These are phyloP conservation scores for Carallia pectinifolia DNA, from an alignment of 345 rosid species.

Conservation along the genomic window DNA sequence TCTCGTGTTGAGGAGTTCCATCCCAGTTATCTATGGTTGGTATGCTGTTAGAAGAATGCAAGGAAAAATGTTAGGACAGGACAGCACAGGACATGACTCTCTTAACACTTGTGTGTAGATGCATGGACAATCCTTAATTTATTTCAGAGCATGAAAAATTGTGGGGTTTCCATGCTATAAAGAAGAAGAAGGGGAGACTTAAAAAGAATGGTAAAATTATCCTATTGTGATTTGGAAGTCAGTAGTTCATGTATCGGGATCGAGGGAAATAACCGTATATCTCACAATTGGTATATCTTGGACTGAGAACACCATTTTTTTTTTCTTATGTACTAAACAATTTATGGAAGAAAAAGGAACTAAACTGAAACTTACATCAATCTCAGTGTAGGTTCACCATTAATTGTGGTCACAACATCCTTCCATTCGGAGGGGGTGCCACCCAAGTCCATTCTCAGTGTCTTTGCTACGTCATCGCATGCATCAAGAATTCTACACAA, in stretches of 20 bases:
- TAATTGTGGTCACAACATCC: constrained; percentile 36
- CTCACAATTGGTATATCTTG: too few species aligned
- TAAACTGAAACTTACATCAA: constrained; percentile 55
- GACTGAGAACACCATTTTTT: too few species aligned
- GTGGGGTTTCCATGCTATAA: neutral
- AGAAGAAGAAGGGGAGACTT: neutral
- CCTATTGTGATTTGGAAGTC: neutral
- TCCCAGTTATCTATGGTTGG: constrained; percentile 45
- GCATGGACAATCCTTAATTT: too few species aligned
- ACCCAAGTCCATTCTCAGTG: constrained; percentile 41
- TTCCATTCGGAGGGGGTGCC: constrained; percentile 69
- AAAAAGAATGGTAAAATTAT: neutral
- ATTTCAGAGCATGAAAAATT: too few species aligned
- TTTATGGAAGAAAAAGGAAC: neutral
- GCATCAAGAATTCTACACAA: constrained; percentile 55
- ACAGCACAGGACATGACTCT: too few species aligned
- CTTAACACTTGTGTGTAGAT: too few species aligned
- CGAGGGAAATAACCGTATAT: too few species aligned
- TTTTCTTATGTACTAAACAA: neutral
- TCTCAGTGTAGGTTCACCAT: constrained; percentile 49
- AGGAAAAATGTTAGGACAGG: neutral
- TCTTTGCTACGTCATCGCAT: constrained; percentile 48
- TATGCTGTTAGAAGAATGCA: constrained; percentile 47
- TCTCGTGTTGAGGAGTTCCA: constrained; percentile 35
- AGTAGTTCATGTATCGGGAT: too few species aligned